Evolutionary conservation across 164 flowering plant species (phyloP), one percentile per base, ranked within the genome.

Genomic region (Liriodendron chinense): DNA sequence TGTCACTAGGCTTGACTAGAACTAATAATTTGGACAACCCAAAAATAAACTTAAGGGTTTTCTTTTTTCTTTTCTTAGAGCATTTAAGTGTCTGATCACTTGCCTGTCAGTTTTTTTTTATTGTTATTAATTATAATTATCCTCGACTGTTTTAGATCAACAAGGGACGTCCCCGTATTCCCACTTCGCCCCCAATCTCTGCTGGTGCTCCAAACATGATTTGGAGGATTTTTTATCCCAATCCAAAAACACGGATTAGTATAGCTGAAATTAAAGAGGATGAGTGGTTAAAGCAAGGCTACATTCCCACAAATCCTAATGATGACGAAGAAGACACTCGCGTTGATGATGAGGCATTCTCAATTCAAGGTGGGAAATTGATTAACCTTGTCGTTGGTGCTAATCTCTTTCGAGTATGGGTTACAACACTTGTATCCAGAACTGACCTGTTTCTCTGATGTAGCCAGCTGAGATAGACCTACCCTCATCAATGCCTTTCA

Each of bases 401-500:
- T 64, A 16, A 48, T 71, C 5, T 23, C 28, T 66, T 73, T n/a
- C 48, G 0, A 14, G 24, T 21, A n/a, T 66, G 24, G 23, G 25
- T 24, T 28, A 47, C 26, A 71, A 0, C 53, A 6, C 43, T 68
- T 68, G 24, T 77, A 18, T 26, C 5, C 65, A 21, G 6, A 71
- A 61, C 61, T 74, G 48, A 74, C 50, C 23, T 10, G 3, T 73
- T 78, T 76, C n/a, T 71, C 53, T 76, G 70, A 25, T 68, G 74
- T 47, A 90, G 93, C 75, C 86, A 69, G 69, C 81, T n/a, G 90
- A 89, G 16, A 81, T 57, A 12, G 89, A 12, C 90, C 92, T 14
- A 75, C 84, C 24, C 85, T 83, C 49, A 91, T 92, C 74, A 96
- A 96, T 80, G 99, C 99, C 63, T 96, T 96, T 85, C 90, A 96